Conservation (phyloP, 768 basidiomycete species). For the Phaeotremella skinneri region DNA sequence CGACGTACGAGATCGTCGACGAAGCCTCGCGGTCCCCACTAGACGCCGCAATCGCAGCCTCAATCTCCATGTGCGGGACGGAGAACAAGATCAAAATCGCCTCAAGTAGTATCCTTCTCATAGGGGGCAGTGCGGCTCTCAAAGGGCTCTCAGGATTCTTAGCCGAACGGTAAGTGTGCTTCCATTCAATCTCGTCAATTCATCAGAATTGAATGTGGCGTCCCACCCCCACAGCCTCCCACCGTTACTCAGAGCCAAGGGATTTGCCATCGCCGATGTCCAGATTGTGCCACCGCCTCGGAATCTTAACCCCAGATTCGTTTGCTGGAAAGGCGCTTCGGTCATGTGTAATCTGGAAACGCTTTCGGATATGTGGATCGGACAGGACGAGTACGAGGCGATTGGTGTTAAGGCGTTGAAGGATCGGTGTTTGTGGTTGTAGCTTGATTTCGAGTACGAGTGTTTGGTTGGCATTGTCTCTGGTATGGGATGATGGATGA, state of each 20-base stretch:
- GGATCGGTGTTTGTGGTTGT: conserved; percentile 48
- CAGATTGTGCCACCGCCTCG: conserved; percentile 92
- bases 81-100: conserved; percentile 42
- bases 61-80: conserved; percentile 30
- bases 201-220: not conserved
- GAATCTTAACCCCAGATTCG: conserved; percentile 81
- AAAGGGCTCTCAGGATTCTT: conserved; percentile 41
- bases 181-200: not conserved
- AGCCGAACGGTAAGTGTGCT: conserved; percentile 35
- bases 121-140: conserved; percentile 38
- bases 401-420: conserved; percentile 52
- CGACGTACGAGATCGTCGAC: conserved; percentile 17
- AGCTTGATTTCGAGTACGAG: not conserved
- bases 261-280: conserved; percentile 51
- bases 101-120: conserved; percentile 34
- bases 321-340: conserved; percentile 92
- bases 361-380: conserved; percentile 84
- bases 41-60: conserved; percentile 40
- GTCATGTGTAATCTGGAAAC: conserved; percentile 91
- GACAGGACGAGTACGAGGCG: conserved; percentile 68
- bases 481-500: too few relatives aligned
- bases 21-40: conserved; percentile 41
- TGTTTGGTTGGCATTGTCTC: too few relatives aligned
- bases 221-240: conserved; percentile 24
- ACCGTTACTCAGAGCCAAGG: conserved; percentile 36